phyloP scores from a whole-genome alignment of 768 basidiomycete species.

The Suillus variegatus region DNA sequence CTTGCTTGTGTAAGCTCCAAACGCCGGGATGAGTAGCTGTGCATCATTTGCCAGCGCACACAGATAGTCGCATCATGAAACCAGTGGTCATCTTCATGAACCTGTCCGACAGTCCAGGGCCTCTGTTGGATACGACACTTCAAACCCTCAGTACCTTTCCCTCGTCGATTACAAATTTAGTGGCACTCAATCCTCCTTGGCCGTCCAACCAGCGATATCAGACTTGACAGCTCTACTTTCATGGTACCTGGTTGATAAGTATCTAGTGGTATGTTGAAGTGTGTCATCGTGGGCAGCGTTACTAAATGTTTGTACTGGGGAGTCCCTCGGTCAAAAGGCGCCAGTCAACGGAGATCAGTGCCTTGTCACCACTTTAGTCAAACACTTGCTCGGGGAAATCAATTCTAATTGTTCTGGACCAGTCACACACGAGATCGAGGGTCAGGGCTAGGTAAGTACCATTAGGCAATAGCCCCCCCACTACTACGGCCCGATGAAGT shows the following conservation, averaged over 20 bases:
- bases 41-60: background rate
- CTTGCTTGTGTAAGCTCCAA: background rate
- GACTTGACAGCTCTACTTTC: background rate
- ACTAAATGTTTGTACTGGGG: background rate
- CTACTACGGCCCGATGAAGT: conserved; percentile 6
- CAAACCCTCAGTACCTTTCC: background rate
- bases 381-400: background rate
- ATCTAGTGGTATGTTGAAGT: background rate
- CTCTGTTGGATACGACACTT: background rate
- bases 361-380: background rate
- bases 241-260: background rate
- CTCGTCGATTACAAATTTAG: background rate
- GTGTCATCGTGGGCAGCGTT: background rate
- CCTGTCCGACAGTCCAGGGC: background rate
- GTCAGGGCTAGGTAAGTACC: background rate
- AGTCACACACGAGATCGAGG: background rate
- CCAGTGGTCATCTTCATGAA: background rate
- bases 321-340: background rate
- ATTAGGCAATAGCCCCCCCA: background rate
- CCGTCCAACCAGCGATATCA: background rate
- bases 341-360: background rate
- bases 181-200: background rate
- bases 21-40: background rate
- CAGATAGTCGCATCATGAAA: background rate
- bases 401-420: background rate